Conservation (phyloP, 352 stramenopile species). For the Pythium periplocum region DNA sequence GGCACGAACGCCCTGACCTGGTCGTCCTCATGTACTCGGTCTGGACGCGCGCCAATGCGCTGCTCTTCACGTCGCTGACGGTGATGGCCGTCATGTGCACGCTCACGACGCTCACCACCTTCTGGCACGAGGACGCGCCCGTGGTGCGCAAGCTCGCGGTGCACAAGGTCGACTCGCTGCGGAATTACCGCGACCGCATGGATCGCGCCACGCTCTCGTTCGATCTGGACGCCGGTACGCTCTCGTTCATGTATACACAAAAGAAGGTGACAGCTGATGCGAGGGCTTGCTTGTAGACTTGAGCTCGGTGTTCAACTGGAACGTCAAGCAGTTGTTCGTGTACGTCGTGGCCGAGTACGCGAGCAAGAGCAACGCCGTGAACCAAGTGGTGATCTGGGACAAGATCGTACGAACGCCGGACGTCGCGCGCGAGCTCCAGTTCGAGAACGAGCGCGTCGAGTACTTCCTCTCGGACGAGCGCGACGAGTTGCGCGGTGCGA, state of each 20-base stretch:
- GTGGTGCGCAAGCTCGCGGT: constrained; percentile 60
- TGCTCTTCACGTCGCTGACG: constrained; percentile 81
- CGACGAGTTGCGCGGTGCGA: constrained; percentile 68
- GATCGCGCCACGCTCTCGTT: constrained; percentile 83
- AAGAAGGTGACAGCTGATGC: too few relatives aligned
- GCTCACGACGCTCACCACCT: constrained; percentile 72
- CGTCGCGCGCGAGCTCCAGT: constrained; percentile 35
- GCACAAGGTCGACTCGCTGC: constrained; percentile 70
- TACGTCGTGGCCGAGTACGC: constrained; percentile 83
- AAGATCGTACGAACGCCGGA: constrained; percentile 74
- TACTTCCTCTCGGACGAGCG: constrained; percentile 80
- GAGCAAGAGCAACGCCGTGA: constrained; percentile 54
- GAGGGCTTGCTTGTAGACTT: constrained; percentile 30
- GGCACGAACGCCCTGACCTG: too few relatives aligned
- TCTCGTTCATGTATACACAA: too few relatives aligned
- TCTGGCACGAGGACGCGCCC: constrained; percentile 47
- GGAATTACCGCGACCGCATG: constrained; percentile 73
- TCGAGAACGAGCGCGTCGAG: constrained; percentile 66
- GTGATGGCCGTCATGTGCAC: constrained; percentile 66
- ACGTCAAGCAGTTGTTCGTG: constrained; percentile 88
- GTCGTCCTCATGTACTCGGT: constrained; percentile 66
- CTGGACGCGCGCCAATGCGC: constrained; percentile 79
- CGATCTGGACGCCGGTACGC: constrained; percentile 66
- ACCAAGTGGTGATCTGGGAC: constrained; percentile 86
- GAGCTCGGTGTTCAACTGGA: constrained; percentile 88